These are phyloP conservation scores for Populus trichocarpa DNA, from an alignment of 441 rosid genomes.

Conservation along the genomic window DNA sequence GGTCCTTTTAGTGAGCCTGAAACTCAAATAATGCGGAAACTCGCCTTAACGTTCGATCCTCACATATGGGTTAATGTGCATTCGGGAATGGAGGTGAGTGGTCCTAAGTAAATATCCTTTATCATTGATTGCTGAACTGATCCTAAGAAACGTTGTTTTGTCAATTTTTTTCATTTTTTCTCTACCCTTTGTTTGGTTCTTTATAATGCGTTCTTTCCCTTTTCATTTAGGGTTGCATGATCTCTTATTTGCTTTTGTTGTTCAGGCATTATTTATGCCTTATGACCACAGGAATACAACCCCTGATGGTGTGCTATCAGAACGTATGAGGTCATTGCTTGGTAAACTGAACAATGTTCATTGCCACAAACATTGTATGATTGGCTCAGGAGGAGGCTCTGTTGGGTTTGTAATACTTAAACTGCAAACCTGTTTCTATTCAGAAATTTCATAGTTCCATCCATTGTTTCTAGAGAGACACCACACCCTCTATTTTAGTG, in stretches of 20 bases:
- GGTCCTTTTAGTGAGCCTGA: slow-evolving; percentile 97
- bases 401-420: slow-evolving; percentile 74
- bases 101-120: neutral
- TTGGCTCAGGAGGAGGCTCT: slow-evolving; percentile 98
- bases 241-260: neutral
- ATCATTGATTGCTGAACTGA: neutral
- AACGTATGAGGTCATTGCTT: slow-evolving; percentile 67
- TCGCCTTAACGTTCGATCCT: slow-evolving; percentile 90
- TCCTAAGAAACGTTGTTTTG: neutral
- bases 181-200: neutral
- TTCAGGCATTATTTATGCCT: slow-evolving; percentile 96
- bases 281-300: slow-evolving; percentile 93
- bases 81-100: slow-evolving; percentile 95
- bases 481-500: neutral
- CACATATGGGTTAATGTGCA: slow-evolving; percentile 95
- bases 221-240: neutral
- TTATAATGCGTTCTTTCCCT: neutral
- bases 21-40: slow-evolving; percentile 87
- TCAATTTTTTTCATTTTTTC: neutral
- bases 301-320: slow-evolving; percentile 63
- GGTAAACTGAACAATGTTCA: slow-evolving; percentile 65
- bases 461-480: neutral
- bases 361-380: slow-evolving; percentile 81
- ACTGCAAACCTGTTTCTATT: slow-evolving; percentile 6
- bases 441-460: neutral